Base-by-base conservation (phyloP, 495 filamentous ascomycete genomes). In the Aspergillus sparsus region DNA sequence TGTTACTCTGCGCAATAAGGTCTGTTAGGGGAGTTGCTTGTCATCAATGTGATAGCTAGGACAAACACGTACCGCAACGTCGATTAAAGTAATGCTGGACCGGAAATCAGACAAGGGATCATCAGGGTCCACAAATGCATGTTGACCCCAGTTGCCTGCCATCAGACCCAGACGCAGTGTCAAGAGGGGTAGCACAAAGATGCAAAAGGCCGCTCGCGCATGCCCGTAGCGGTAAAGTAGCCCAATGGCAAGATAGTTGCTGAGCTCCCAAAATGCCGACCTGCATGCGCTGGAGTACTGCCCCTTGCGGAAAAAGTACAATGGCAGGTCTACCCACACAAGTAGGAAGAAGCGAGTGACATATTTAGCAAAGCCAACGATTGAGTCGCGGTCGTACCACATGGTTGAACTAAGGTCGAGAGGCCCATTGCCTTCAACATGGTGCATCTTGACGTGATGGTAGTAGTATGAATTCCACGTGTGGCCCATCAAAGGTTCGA, bases 401-500 rank as follows among this genome's bases (percentile, higher is more conserved):
- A 92, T 80, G 11, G 90, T 92, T 0, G 87, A 87, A 9, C 84
- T 88, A 6, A 93, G 79, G 64, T 93, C 90, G 39, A 85, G 77
- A 0, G 88, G 88, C 0, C 89, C 90, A 68, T 93, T 93, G 55
- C 83, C 86, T 68, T 93, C 90, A 50, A 92, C 86, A 63, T 92
- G 90, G 66, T 92, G 90, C 68, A 90, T 87, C 73, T 93, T 92
- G 61, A 92, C 87, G 62, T 92, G 90, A 69, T 93, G 90, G 65
- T 90, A 91, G 68, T 80, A 93, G 71, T 92, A 93, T 9, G 83
- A 86, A 70, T 92, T 88, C 88, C 88, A 92, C 0, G 90, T 91
- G 63, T 92, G 89, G 2, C 90, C 90, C 79, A 89, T 87, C 59
- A 93, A 68, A 3, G 89, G 89, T 62, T 91, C 87, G 32, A 83